Base-by-base conservation (phyloP, 495 filamentous ascomycete species). In the Aspergillus diversus region DNA sequence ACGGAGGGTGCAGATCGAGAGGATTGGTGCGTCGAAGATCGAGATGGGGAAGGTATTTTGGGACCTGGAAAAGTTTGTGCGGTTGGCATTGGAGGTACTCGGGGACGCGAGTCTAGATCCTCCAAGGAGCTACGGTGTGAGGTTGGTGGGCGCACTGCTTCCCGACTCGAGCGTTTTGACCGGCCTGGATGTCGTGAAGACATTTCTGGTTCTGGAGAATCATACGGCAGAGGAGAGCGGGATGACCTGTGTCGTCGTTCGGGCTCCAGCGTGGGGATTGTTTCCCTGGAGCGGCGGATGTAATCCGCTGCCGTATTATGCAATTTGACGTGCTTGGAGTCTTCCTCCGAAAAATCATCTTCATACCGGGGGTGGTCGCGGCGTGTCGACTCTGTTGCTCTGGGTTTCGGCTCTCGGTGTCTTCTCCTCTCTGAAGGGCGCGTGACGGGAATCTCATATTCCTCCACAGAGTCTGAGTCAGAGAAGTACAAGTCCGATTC, bases 101-200 rank as follows among this genome's bases (percentile, higher is more conserved):
- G 69, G 11, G 72, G n/a, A 2, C 39, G 60, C 21, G 56, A 7
- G 32, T 77, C 75, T 16, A 76, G 58, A 57, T 77, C 55, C 33
- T 80, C 77, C 32, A 70, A 73, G 0, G 77, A 79, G 37, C 68
- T 63, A 56, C 74, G 64, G 60, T 71, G 76, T 4, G 77, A 77
- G 4, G 70, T 63, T 5, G 72, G 71, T 15, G 67, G 70, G 17
- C 66, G 67, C 11, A 69, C 63, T 59, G 60, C 61, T 34, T 74
- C 71, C 52, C 55, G 56, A 47, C 63, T 65, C 7, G 72, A 56
- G n/a, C 73, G 75, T 56, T 74, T 72, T 59, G 72, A 62, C 50
- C 72, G 72, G 56, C 62, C 68, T 61, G 75, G 54, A 60, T 67
- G 68, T 51, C 73, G 73, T 8, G 69, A 67, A 7, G 67, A 50